Evolutionary conservation across 768 basidiomycete genomes (phyloP).

Genomic region (Hygrophoropsis aurantiaca): DNA sequence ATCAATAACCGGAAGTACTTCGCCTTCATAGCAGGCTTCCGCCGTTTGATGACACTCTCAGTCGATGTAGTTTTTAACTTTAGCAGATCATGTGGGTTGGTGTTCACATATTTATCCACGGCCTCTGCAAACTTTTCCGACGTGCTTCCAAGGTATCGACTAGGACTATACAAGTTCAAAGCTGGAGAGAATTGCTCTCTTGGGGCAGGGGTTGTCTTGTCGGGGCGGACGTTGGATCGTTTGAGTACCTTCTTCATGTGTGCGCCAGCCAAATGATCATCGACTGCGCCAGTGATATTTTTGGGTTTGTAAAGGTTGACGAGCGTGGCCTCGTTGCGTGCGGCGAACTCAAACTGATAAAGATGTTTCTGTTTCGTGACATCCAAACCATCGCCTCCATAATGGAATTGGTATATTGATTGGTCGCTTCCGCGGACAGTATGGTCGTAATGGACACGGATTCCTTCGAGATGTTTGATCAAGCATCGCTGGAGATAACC

Average conservation of each 20-base stretch:
- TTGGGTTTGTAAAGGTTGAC: constrained; percentile 69
- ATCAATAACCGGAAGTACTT: constrained; percentile 78
- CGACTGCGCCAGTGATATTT: constrained; percentile 54
- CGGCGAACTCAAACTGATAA: constrained; percentile 90
- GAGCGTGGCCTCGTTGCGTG: constrained; percentile 79
- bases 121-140: constrained; percentile 89
- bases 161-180: constrained; percentile 75
- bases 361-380: constrained; percentile 98
- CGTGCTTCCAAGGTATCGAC: constrained; percentile 80
- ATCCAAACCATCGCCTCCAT: constrained; percentile 95
- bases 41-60: constrained; percentile 40
- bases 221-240: constrained; percentile 49
- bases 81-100: constrained; percentile 59
- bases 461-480: constrained; percentile 97
- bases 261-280: constrained; percentile 62
- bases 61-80: constrained; percentile 40
- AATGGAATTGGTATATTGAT: constrained; percentile 93
- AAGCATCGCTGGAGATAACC: constrained; percentile 97
- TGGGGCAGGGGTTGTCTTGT: constrained; percentile 43
- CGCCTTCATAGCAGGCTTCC: constrained; percentile 45
- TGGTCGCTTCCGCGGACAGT: constrained; percentile 95
- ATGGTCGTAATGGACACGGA: constrained; percentile 96
- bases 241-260: constrained; percentile 94
- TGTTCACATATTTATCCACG: constrained; percentile 74
- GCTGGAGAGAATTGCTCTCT: constrained; percentile 69